Evolutionary conservation across 139 green algal species (phyloP).

Genomic region (Chlamydomonas incerta): DNA sequence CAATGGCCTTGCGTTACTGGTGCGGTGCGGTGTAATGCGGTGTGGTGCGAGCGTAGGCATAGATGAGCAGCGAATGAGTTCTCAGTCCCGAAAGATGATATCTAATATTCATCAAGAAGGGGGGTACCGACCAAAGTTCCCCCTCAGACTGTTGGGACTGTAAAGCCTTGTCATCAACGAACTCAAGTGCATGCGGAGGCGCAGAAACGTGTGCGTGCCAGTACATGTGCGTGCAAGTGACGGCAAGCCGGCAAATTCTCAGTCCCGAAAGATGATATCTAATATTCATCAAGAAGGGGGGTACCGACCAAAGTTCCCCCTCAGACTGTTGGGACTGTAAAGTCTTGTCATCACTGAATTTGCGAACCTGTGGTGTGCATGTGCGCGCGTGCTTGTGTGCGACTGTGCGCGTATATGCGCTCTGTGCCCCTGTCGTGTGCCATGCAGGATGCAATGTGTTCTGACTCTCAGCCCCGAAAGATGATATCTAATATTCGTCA

Average conservation of each 20-base stretch:
- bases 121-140: slow-evolving; percentile 32
- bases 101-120: neutral
- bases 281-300: slow-evolving; percentile 1
- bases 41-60: neutral
- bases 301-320: slow-evolving; percentile 42
- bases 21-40: too few species aligned
- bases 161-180: slow-evolving; percentile 14
- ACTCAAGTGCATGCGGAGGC: neutral
- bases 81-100: too few species aligned
- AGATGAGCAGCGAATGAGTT: neutral
- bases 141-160: slow-evolving; percentile 31
- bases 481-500: slow-evolving; percentile 33
- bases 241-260: neutral
- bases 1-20: too few species aligned
- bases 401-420: too few species aligned
- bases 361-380: too few species aligned
- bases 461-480: slow-evolving; percentile 35
- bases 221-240: neutral
- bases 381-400: neutral
- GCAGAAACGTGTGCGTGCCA: too few species aligned
- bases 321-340: slow-evolving; percentile 40
- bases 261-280: slow-evolving; percentile 43
- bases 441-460: neutral
- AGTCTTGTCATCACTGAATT: slow-evolving; percentile 18
- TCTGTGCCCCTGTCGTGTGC: too few species aligned